Evolutionary conservation across 75 land plant species (phyloP).

Genomic region (Pinus taeda): DNA sequence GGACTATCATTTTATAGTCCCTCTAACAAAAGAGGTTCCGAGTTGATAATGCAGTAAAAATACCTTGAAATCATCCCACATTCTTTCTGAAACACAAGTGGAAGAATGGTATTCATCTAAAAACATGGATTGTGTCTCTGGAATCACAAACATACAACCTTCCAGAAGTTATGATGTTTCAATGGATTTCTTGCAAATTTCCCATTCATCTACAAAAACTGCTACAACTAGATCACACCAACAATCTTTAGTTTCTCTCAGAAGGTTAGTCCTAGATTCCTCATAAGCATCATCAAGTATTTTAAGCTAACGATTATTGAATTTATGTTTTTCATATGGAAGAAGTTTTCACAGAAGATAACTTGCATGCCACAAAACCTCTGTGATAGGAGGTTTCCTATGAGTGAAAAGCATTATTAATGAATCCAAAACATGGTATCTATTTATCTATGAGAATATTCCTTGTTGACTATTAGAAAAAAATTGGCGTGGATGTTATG

Average conservation of each 20-base stretch:
- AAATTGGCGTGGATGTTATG: too few species aligned
- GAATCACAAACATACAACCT: constrained; percentile 55
- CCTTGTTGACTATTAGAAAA: constrained; percentile 2
- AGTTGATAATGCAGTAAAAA: too few species aligned
- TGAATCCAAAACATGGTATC: constrained; percentile 69
- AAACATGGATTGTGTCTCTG: constrained; percentile 14
- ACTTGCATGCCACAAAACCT: constrained; percentile 84
- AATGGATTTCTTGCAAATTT: constrained; percentile 77
- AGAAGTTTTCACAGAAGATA: constrained; percentile 88
- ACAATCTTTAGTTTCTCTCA: constrained; percentile 62
- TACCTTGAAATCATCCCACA: too few species aligned
- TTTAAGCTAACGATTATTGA: constrained; percentile 40
- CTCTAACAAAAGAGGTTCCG: too few species aligned
- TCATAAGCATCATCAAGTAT: constrained; percentile 34
- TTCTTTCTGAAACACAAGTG: too few species aligned
- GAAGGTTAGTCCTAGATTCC: constrained; percentile 30
- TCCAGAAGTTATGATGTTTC: constrained; percentile 68
- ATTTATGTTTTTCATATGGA: constrained; percentile 71
- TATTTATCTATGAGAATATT: background rate
- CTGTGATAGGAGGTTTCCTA: constrained; percentile 67
- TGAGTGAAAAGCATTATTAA: constrained; percentile 68
- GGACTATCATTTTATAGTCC: constrained; percentile 51
- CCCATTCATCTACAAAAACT: constrained; percentile 79
- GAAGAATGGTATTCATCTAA: too few species aligned
- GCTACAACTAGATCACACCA: constrained; percentile 81